These are phyloP conservation scores for Excoecaria agallocha DNA, from an alignment of 345 rosid species.

Conservation along the genomic window DNA sequence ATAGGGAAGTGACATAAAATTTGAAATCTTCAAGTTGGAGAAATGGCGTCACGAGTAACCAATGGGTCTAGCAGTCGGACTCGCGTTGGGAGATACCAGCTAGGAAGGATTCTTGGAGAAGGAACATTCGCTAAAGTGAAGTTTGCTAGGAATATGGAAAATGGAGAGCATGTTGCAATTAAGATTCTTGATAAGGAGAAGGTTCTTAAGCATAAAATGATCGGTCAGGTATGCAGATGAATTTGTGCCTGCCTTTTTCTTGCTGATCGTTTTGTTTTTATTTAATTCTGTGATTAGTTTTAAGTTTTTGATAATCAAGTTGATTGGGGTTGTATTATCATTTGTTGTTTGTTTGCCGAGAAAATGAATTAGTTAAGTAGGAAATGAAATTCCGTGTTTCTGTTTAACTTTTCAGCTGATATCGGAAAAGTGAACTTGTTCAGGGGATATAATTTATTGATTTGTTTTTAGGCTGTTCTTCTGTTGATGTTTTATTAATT, in stretches of 20 bases:
- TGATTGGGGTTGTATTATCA: neutral
- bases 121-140: slow-evolving; percentile 98
- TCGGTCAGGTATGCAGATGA: slow-evolving; percentile 62
- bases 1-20: neutral
- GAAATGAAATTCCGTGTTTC: neutral
- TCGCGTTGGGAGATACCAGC: slow-evolving; percentile 96
- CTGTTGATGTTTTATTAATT: neutral
- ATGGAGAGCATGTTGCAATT: slow-evolving; percentile 77
- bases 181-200: slow-evolving; percentile 95
- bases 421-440: slow-evolving; percentile 4
- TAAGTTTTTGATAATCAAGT: neutral
- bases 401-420: too few species aligned
- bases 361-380: neutral
- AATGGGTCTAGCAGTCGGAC: slow-evolving; percentile 43
- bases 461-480: neutral
- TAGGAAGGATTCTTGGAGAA: slow-evolving; percentile 90
- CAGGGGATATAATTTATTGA: neutral
- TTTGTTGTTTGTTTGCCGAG: slow-evolving; percentile 3
- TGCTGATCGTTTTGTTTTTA: neutral
- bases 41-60: slow-evolving; percentile 48
- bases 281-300: neutral
- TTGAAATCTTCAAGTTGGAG: neutral
- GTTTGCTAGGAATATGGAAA: slow-evolving; percentile 73
- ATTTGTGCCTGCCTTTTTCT: neutral
- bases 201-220: slow-evolving; percentile 83